Base-by-base conservation (phyloP, 768 basidiomycete genomes). In the Imleria badia region DNA sequence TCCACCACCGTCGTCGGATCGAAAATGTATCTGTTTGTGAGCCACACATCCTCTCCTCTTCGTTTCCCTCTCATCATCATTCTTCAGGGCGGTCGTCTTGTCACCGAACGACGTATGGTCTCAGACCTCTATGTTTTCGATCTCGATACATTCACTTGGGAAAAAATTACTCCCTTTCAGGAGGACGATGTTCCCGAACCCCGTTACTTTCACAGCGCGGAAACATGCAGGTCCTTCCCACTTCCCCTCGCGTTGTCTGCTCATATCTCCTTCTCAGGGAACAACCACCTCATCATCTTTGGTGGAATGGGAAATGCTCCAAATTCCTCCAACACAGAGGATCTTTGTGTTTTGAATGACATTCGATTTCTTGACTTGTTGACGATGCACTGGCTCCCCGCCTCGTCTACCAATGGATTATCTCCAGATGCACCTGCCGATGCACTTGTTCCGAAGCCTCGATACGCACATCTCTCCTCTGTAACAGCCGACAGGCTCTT, bases 191-290 rank as follows among this genome's bases (percentile, higher is more conserved):
- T 86, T 11, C 94, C 96, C 0, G 78, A 82, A 44, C 82, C 94
- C 23, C 84, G 97, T 39, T 99, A 99, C 70, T 99, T 99, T 67
- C 97, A 99, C 73, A 92, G 89, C 57, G 83, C 91, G 13, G 94
- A 97, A 72, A 73, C 85, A 52, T 96, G 90, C 86, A 68, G 63
- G 82, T 56, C 48, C 13, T 34, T 13, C 34, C 2, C 11, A 9
- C 11, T 17, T 29, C 20, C 22, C 12, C 34, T 48, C 29, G 47
- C 10, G 48, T 51, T 35, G 26, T 55, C 36, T 61, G 26, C 55
- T 60, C 54, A 60, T 63, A 19, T 58, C 35, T 29, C 49, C 9
- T 62, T 59, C 50, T 53, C 55, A 58, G 90, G 94, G 94, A 87
- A 90, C 66, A 87, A 90, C 69, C 86, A 92, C 63, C 78, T 99